Base-by-base conservation (phyloP, 345 rosid genomes). In the Populus deltoides region DNA sequence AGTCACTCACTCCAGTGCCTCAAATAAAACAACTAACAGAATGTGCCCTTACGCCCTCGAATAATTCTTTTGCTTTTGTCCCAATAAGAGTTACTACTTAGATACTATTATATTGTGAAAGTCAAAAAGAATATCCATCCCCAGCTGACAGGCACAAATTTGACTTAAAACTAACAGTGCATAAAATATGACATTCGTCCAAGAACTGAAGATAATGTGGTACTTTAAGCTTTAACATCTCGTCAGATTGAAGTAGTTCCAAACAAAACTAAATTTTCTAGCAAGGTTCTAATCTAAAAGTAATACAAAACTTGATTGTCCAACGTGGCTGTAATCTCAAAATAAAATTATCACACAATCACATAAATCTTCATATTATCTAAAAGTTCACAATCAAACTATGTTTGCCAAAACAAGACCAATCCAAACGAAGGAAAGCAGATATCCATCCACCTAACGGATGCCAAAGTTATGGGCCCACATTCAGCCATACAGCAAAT, bases 31-130 rank as follows among this genome's bases (percentile, higher is more conserved):
- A 57, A 41, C 45, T 49, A 36, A 49, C 62, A 62, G 5, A 61
- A 67, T 57, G 74, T 38, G 53, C 67, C 35, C 72, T 51, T 53
- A 33, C 80, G 76, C 71, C 45, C 63, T 75, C 68, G 16, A 72
- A 45, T 13, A 74, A 51, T 71, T 33, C 13, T 59, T 57, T 25
- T 24, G 55, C 45, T 38, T 53, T 76, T n/a, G 51, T 69, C 47
- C 69, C 66, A 4, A 41, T 16, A 10, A 31, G n/a, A 45, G 18
- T 33, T 29, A 45, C 73, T 33, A 38, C 39, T 53, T 43, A 65
- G 4, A 43, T 7, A 31, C 71, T 31, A 65, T 12, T 47, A 47
- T 43, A 9, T 12, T 15, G 18, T 47, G 0, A 47, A 49, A 27
- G 22, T 13, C 47, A 41, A 16, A n/a, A 73, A 3, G 24, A 36